A percentile compares a stretch with the other conserved stretches of the same genome.
These are phyloP conservation scores for Penicillium glabrum DNA, from an alignment of 2,329 filamentous ascomycete species.

Conservation along the genomic window DNA sequence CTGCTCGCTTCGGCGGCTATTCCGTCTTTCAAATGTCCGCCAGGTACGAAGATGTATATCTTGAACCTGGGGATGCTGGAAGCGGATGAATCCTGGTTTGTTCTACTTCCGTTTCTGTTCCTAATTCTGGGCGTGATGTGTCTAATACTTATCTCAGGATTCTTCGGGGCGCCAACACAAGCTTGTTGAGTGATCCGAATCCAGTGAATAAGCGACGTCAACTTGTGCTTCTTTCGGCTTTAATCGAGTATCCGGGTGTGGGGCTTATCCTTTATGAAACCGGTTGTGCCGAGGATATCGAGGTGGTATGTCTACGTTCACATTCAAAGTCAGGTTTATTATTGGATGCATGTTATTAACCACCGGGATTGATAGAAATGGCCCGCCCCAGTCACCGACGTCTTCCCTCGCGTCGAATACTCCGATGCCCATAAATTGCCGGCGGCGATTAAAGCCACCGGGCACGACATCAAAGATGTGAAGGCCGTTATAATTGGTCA, in stretches of 20 bases:
- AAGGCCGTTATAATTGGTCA: constrained; percentile 50
- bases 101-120: background rate
- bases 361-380: constrained; percentile 26
- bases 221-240: constrained; percentile 42
- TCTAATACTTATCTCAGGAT: constrained; percentile 23
- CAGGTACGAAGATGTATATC: constrained; percentile 50
- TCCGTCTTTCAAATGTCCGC: constrained; percentile 16
- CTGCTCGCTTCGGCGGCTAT: constrained; percentile 9
- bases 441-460: constrained; percentile 35
- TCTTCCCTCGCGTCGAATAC: constrained; percentile 41
- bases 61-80: constrained; percentile 48
- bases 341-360: background rate
- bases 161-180: constrained; percentile 42
- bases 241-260: constrained; percentile 47
- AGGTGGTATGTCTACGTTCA: constrained; percentile 28
- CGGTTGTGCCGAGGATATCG: constrained; percentile 46
- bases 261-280: constrained; percentile 50
- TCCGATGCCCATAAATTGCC: constrained; percentile 34
- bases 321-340: background rate
- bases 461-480: constrained; percentile 48
- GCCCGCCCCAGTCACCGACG: constrained; percentile 36
- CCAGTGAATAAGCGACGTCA: constrained; percentile 45
- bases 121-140: background rate
- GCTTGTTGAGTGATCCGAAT: constrained; percentile 34
- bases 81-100: constrained; percentile 48